These are phyloP conservation scores for Drechmeria coniospora DNA, from an alignment of 2,329 filamentous ascomycete genomes.

Conservation along the genomic window DNA sequence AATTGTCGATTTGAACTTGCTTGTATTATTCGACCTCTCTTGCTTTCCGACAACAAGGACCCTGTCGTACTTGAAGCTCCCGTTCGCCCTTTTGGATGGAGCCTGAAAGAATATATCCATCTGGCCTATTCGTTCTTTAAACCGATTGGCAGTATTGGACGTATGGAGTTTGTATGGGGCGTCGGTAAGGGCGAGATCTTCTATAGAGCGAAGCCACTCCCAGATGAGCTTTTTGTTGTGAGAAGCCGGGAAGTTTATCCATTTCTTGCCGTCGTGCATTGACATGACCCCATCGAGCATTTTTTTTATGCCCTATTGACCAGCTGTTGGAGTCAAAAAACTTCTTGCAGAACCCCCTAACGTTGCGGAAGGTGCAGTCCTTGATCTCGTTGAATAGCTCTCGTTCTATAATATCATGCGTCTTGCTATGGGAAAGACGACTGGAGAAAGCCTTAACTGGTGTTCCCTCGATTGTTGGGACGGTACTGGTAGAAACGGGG, in stretches of 20 bases:
- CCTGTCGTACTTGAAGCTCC: constrained; percentile 7
- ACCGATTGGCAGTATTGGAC: constrained; percentile 6
- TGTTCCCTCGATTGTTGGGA: constrained; percentile 3
- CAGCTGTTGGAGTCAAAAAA: constrained; percentile 6
- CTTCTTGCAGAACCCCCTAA: constrained; percentile 6
- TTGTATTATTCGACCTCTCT: constrained; percentile 5
- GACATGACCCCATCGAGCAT: constrained; percentile 3
- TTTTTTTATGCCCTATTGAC: constrained; percentile 3
- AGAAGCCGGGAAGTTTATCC: constrained; percentile 4
- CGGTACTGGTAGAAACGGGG: too few species aligned
- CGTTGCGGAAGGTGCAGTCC: constrained; percentile 5
- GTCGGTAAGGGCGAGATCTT: constrained; percentile 4
- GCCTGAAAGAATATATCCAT: constrained; percentile 9
- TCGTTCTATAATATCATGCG: constrained; percentile 1
- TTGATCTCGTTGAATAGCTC: constrained; percentile 6
- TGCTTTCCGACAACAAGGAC: constrained; percentile 9
- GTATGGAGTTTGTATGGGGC: constrained; percentile 7
- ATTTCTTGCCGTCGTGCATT: constrained; percentile 6
- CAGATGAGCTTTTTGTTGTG: constrained; percentile 5
- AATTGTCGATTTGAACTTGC: constrained; percentile 7
- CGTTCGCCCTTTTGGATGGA: constrained; percentile 1
- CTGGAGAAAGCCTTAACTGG: constrained; percentile 3
- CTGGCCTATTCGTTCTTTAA: constrained; percentile 8
- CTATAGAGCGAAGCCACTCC: too few species aligned
- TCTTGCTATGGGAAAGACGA: constrained; percentile 5